Conservation (phyloP, 1,284 basidiomycete genomes). For the Schizopora paradoxa region DNA sequence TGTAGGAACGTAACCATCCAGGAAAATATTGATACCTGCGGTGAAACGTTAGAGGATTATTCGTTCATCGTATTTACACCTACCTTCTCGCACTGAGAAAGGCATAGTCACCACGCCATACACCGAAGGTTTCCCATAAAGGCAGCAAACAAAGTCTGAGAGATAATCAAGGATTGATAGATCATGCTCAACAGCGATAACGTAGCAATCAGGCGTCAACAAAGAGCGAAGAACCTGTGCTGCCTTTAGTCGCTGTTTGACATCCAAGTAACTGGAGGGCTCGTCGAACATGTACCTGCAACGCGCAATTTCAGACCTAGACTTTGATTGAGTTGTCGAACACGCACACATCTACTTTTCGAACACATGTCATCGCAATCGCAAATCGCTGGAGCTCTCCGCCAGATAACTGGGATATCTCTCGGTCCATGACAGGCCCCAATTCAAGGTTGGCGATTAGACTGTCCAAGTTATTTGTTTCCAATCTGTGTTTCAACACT, state of each 20-base stretch:
- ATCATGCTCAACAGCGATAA: conserved; percentile 97
- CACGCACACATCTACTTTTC: conserved; percentile 83
- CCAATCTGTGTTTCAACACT: conserved; percentile 87
- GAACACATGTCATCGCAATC: conserved; percentile 90
- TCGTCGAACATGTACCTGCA: conserved; percentile 91
- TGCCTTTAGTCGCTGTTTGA: conserved; percentile 88
- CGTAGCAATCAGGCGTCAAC: conserved; percentile 77
- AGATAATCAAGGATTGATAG: conserved; percentile 94
- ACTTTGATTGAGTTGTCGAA: conserved; percentile 18
- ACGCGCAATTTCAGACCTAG: neutral
- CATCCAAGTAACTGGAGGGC: conserved; percentile 94
- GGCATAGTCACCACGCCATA: conserved; percentile 99
- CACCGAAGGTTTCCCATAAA: conserved; percentile 95
- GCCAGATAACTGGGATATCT: conserved; percentile 83
- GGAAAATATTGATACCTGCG: conserved; percentile 95
- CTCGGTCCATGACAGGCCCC: conserved; percentile 77
- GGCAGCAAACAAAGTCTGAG: conserved; percentile 93
- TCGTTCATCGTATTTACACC: conserved; percentile 18
- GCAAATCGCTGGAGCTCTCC: conserved; percentile 97
- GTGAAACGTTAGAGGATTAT: neutral
- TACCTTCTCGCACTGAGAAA: conserved; percentile 93
- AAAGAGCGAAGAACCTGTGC: conserved; percentile 92
- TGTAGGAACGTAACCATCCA: conserved; percentile 97
- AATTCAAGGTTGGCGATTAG: conserved; percentile 85
- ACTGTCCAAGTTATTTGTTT: conserved; percentile 76